Conservation (phyloP, 192 early-diverging fungal genomes). For the Coemansia sp. region DNA sequence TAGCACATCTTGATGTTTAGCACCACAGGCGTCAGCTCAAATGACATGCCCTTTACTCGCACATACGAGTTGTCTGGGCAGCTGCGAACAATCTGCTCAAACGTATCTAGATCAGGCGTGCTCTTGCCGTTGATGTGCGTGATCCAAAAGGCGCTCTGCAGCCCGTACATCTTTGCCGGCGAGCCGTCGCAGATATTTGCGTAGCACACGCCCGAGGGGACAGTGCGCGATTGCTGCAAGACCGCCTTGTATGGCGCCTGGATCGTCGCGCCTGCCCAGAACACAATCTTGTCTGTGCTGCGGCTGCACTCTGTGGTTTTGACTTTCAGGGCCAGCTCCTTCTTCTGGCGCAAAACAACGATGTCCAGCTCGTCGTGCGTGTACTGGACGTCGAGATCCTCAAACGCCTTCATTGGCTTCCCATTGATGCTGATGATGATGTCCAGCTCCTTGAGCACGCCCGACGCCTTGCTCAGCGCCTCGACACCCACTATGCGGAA, state of each 20-base stretch:
- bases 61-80: slow-evolving; percentile 55
- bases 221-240: slow-evolving; percentile 62
- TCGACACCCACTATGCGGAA: slow-evolving; percentile 63
- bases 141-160: slow-evolving; percentile 61
- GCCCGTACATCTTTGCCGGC: slow-evolving; percentile 62
- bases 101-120: slow-evolving; percentile 60
- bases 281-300: slow-evolving; percentile 65
- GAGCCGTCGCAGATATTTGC: slow-evolving; percentile 61
- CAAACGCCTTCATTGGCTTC: slow-evolving; percentile 59
- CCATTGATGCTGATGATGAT: slow-evolving; percentile 69
- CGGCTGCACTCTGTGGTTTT: slow-evolving; percentile 59
- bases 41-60: slow-evolving; percentile 37
- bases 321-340: slow-evolving; percentile 63
- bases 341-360: slow-evolving; percentile 67
- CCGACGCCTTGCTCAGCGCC: slow-evolving; percentile 52
- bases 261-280: slow-evolving; percentile 82
- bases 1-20: slow-evolving; percentile 69
- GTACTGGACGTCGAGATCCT: slow-evolving; percentile 60
- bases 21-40: slow-evolving; percentile 54
- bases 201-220: slow-evolving; percentile 65
- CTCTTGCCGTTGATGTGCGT: slow-evolving; percentile 63
- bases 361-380: slow-evolving; percentile 54
- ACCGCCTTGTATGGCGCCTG: slow-evolving; percentile 71
- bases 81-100: slow-evolving; percentile 56
- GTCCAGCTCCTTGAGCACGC: slow-evolving; percentile 63